Base-by-base conservation (phyloP, 164 flowering plant species). In the Berberis thunbergii region DNA sequence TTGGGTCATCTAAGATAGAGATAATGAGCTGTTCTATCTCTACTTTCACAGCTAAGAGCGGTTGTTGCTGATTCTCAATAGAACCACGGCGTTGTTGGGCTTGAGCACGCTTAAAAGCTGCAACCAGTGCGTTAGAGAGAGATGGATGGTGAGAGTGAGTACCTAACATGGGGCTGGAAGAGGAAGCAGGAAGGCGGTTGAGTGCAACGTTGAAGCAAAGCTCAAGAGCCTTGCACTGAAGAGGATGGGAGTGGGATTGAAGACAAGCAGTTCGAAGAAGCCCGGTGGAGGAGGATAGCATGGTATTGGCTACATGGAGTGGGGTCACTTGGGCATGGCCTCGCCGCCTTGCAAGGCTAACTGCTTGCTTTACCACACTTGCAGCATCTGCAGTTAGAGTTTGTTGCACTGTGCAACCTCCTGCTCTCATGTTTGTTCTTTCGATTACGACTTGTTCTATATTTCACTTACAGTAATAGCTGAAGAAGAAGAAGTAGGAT, bases 121-220 rank as follows among this genome's bases (percentile, higher is more conserved):
- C 97, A 11, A 91, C 86, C 13, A 95, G 68, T 56, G 99, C 97
- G 62, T 95, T 95, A 11, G 99, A 91, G 61, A 95, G 82, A 57
- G 94, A 81, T 54, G 97, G 97, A 69, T 76, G 73, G 56, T 78
- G 88, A 46, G 73, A 45, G 56, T 77, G 83, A 60, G 66, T 73
- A 40, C 80, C 81, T 41, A 84, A 54, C 62, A 81, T 68, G 41
- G 93, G 91, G 76, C 76, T 74, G 0, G 89, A 75, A 1, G 87
- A 64, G 58, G 91, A 77, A 4, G 97, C 82, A 0, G 97, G 99
- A 45, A 95, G 88, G 64, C 99, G 93, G 72, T 95, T 91, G 46
- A 95, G 90, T 7, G 99, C 97, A 2, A 95, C 99, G 58, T 88
- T 95, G 84, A 95, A 95, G 78, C 99, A 94, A 41, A 94, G 90